Base-by-base conservation (phyloP, 768 basidiomycete species). In the Naganishia randhawae region DNA sequence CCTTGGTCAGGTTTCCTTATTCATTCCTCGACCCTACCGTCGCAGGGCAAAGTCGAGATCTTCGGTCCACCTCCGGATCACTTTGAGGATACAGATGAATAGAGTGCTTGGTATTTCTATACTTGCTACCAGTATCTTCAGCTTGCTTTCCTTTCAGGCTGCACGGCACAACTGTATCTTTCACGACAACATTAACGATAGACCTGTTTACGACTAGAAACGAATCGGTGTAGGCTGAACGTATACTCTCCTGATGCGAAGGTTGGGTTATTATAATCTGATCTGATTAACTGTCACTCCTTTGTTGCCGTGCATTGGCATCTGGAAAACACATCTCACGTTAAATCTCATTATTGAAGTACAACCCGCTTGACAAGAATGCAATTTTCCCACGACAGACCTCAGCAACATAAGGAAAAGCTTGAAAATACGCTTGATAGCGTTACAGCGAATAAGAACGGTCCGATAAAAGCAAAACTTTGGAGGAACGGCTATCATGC, bases 1-100 rank as follows among this genome's bases (percentile, higher is more conserved):
- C 3, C 16, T 37, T 27, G 7, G 52, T 57, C 39, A 16, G 41
- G 27, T 2, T 54, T n/a, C 16, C 22, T 13, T 19, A 22, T 53
- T 29, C 17, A 37, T 41, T 14, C 16, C 14, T 32, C n/a, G 22
- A 16, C 25, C 9, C 35, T 14, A 9, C 8, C 17, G 35, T 17
- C 2, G 14, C 54, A 78, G 75, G 79, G 78, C 57, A 77, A 76
- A 48, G 75, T 80, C 32, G 72, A 76, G 48, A 76, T 80, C 53
- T 69, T 70, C 16, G 78, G 78, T 8, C 71, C 75, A 37, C 79
- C 79, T 14, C 79, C 79, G 0, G 77, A 67, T 57, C 41, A 57
- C 35, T 67, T 57, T 48, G 66, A 55, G 33, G 42, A 54, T 33
- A 67, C 66, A 19, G 66, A 67, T 42, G 66, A 67, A 48, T 67